Base-by-base conservation (phyloP, 2,329 filamentous ascomycete species). In the Epichloe amarillans region DNA sequence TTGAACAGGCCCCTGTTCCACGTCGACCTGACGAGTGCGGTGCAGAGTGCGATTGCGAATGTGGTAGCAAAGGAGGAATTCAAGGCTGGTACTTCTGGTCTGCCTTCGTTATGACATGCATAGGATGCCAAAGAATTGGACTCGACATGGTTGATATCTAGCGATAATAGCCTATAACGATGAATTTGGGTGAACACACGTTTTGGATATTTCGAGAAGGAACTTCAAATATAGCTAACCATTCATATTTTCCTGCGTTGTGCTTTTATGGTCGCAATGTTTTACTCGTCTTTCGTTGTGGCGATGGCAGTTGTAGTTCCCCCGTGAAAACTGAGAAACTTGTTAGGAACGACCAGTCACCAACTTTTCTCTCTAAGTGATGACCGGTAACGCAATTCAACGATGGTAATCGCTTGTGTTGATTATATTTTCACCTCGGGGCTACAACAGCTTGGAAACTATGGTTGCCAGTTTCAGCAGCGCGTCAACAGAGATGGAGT, bases 1-100 rank as follows among this genome's bases (percentile, higher is more conserved):
- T 71, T 94, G 55, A 93, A 95, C 66, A 73, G 87, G 58, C 91
- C 93, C 4, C 77, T 96, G 58, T 97, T 98, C 77, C 93, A 98
- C 64, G 80, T 95, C 49, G 93, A 97, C 65, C 69, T 97, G 48
- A 93, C 88, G 4, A 89, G 83, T 61, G 93, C 93, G 6, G 68
- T 97, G 58, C 87, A 96, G 66, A 88, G 84, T 59, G 91, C 89
- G 3, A 80, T 96, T 59, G 80, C 83, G 33, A 95, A 94, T 58
- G 77, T 87, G 0, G 79, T 88, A 66, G 75, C 73, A 0, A 69
- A 75, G 49, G 62, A 66, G 7, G 70, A 72, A 46, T 59, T 57
- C 23, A 55, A 55, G 44, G 52, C 49, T 12, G 6, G 15, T 23
- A 44, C 47, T n/a, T 19, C 46, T 17, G 38, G 12, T 6, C 23